Conservation (phyloP, 2,329 filamentous ascomycete species). For the Colletotrichum salicis region DNA sequence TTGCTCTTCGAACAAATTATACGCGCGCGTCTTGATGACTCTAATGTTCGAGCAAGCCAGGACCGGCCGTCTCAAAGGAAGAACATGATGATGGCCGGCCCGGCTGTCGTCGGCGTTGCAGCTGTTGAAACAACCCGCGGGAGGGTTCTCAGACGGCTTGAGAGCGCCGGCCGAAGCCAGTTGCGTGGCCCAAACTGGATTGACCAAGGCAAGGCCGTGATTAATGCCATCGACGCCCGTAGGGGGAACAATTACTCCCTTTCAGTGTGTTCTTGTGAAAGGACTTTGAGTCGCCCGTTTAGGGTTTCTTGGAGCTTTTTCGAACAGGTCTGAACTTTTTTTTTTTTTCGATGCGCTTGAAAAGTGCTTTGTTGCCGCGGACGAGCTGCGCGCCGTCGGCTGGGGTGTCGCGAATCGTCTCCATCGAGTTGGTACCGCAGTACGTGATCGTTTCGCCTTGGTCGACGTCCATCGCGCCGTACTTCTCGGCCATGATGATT, state of each 20-base stretch:
- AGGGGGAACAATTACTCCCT: not conserved
- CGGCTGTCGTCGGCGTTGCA: too few species aligned
- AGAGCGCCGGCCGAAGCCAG: too few species aligned
- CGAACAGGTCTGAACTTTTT: not conserved
- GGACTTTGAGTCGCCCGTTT: not conserved
- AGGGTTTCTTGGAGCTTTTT: not conserved
- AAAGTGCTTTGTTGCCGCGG: conserved; percentile 37
- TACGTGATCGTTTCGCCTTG: conserved; percentile 40
- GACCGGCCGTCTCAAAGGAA: too few species aligned
- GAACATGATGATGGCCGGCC: too few species aligned
- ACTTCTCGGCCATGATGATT: conserved; percentile 59
- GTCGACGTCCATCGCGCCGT: conserved; percentile 42
- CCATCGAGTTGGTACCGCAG: conserved; percentile 40
- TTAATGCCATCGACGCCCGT: not conserved
- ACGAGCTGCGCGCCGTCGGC: not conserved
- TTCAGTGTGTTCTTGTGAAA: not conserved
- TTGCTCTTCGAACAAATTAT: too few species aligned
- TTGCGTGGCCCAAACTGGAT: too few species aligned
- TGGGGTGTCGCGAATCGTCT: conserved; percentile 19
- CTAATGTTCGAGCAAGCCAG: too few species aligned
- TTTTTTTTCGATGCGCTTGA: not conserved
- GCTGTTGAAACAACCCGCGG: too few species aligned
- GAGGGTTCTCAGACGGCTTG: too few species aligned
- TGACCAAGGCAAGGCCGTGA: not conserved
- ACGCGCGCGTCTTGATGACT: too few species aligned